phyloP scores from a whole-genome alignment of 164 flowering plant genomes.

The Annona squamosa region DNA sequence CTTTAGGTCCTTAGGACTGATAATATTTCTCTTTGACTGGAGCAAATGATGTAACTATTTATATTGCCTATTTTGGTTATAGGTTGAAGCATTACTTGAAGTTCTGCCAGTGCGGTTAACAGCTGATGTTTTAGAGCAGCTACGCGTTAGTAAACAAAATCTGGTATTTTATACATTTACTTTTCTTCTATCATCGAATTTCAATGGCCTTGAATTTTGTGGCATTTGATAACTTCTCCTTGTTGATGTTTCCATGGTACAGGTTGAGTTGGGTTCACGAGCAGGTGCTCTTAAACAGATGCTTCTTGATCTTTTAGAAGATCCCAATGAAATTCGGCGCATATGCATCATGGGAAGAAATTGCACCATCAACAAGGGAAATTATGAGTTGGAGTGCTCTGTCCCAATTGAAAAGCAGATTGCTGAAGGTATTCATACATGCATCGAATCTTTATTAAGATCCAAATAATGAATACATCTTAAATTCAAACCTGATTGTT shows the following conservation, averaged over 20 bases:
- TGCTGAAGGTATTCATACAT: constrained; percentile 65
- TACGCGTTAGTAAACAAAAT: constrained; percentile 88
- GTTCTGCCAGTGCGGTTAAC: constrained; percentile 82
- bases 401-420: constrained; percentile 73
- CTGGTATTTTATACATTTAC: constrained; percentile 36
- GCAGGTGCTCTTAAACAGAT: constrained; percentile 92
- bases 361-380: constrained; percentile 54
- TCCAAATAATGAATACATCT: not conserved
- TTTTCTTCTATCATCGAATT: not conserved
- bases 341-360: constrained; percentile 91
- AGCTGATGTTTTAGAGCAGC: constrained; percentile 84
- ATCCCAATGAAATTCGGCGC: constrained; percentile 83
- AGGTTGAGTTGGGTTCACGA: constrained; percentile 95
- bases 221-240: not conserved
- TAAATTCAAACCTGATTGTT: not conserved
- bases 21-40: not conserved
- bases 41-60: not conserved
- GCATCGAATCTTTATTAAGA: not conserved
- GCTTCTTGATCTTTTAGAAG: constrained; percentile 97
- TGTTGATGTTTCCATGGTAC: not conserved
- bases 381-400: constrained; percentile 60
- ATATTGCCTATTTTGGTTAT: constrained; percentile 14
- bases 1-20: not conserved
- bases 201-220: not conserved
- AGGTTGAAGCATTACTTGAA: constrained; percentile 86